A percentile compares a stretch with the other conserved stretches of the same genome.
phyloP scores from a whole-genome alignment of 2,329 filamentous ascomycete species.

The Trichoderma oligosporum region DNA sequence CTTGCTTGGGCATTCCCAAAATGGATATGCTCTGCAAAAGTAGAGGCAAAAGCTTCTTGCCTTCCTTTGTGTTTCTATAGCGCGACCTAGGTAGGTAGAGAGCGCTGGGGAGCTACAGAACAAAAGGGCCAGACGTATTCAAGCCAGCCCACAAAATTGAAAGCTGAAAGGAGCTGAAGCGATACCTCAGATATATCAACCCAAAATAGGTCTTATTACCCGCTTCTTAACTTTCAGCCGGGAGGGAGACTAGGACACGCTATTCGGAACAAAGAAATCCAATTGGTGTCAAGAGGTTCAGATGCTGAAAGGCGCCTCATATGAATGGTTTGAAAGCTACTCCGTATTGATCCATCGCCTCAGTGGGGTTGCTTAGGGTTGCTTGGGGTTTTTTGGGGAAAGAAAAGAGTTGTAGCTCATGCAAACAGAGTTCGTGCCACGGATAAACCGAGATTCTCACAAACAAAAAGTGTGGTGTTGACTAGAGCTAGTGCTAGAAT shows the following conservation, averaged over 20 bases:
- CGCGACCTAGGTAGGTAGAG: no score
- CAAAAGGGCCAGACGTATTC: no score
- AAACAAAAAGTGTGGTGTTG: no score
- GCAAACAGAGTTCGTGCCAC: neutral
- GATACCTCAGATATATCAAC: no score
- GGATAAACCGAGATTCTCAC: neutral
- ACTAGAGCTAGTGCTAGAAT: neutral
- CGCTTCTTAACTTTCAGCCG: no score
- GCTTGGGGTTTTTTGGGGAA: neutral
- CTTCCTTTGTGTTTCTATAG: neutral
- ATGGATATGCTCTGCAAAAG: conserved; percentile 3
- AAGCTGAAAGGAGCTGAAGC: no score
- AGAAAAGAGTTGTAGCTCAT: neutral
- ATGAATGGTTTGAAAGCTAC: neutral
- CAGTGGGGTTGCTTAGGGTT: neutral
- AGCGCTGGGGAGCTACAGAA: no score
- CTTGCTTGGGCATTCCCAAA: neutral
- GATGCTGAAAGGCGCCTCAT: no score
- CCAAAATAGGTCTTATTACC: no score
- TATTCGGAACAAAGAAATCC: neutral
- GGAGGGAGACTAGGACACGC: no score
- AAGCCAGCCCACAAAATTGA: no score
- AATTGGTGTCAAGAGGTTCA: neutral
- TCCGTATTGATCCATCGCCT: no score
- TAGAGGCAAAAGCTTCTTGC: conserved; percentile 4